Evolutionary conservation across 2,329 filamentous ascomycete species (phyloP).

Genomic region (Phoma sp.): DNA sequence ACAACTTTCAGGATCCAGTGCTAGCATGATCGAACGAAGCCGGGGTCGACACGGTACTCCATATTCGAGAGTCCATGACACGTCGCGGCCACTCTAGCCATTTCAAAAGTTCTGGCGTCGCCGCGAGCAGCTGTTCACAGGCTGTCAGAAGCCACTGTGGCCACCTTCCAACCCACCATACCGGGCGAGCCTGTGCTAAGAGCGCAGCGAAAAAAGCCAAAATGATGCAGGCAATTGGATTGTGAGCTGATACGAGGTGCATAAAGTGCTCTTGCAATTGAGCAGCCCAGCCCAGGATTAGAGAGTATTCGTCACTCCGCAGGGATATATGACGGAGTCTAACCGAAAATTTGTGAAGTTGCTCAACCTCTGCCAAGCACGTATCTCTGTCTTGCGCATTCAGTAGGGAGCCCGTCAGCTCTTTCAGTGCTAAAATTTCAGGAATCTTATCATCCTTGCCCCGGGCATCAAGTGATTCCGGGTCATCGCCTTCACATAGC

Average conservation of each 20-base stretch:
- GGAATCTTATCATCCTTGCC: conserved; percentile 21
- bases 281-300: conserved; percentile 37
- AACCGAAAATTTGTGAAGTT: conserved; percentile 30
- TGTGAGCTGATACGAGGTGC: conserved; percentile 32
- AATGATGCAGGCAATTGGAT: conserved; percentile 39
- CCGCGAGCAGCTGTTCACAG: conserved; percentile 28
- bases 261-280: conserved; percentile 30
- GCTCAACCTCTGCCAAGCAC: conserved; percentile 30
- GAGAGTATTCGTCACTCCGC: conserved; percentile 30
- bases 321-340: conserved; percentile 24
- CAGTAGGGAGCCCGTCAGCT: conserved; percentile 30
- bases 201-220: conserved; percentile 36
- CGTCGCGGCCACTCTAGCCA: conserved; percentile 39
- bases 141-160: conserved; percentile 35
- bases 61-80: conserved; percentile 19
- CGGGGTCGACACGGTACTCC: conserved; percentile 6
- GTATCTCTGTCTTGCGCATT: conserved; percentile 27
- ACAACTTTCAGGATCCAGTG: not conserved
- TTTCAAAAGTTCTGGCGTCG: conserved; percentile 32
- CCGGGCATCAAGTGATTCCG: conserved; percentile 20
- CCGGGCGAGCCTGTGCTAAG: conserved; percentile 25
- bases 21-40: conserved; percentile 2
- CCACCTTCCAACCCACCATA: conserved; percentile 41
- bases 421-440: conserved; percentile 31
- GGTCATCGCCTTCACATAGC: conserved; percentile 14